These are phyloP conservation scores for Phlyctochytrium bullatum DNA, from an alignment of 192 early-diverging fungal genomes.

Conservation along the genomic window DNA sequence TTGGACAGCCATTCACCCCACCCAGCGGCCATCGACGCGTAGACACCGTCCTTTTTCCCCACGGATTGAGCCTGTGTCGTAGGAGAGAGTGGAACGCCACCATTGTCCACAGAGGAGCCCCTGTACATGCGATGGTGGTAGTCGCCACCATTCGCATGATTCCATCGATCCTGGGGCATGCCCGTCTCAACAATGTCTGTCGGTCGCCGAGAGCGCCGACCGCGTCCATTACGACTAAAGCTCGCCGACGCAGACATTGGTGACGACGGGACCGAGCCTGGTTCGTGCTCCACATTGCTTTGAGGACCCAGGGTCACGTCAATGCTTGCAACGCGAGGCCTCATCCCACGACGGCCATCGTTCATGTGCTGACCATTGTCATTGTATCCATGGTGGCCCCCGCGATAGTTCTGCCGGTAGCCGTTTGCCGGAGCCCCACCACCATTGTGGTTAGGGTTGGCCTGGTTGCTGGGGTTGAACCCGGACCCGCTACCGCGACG, in stretches of 20 bases:
- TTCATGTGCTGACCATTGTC: too few species aligned
- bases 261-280: too few species aligned
- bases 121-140: too few species aligned
- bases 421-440: background rate
- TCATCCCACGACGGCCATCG: background rate
- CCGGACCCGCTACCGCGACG: background rate
- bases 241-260: too few species aligned
- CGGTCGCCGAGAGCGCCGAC: background rate
- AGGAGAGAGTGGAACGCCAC: background rate
- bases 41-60: background rate
- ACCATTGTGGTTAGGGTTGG: background rate
- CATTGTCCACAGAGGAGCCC: background rate
- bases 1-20: conserved; percentile 3
- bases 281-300: too few species aligned
- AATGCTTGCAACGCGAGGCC: background rate
- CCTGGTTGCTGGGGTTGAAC: background rate
- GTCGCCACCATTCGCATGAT: background rate
- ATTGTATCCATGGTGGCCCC: too few species aligned
- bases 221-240: background rate
- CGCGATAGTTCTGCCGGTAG: too few species aligned
- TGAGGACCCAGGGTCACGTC: too few species aligned
- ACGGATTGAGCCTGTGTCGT: background rate
- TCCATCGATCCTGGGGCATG: background rate
- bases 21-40: background rate
- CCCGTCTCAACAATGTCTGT: background rate